Base-by-base conservation (phyloP, 179 eudicot genomes). In the Sideroxylon spinosum region DNA sequence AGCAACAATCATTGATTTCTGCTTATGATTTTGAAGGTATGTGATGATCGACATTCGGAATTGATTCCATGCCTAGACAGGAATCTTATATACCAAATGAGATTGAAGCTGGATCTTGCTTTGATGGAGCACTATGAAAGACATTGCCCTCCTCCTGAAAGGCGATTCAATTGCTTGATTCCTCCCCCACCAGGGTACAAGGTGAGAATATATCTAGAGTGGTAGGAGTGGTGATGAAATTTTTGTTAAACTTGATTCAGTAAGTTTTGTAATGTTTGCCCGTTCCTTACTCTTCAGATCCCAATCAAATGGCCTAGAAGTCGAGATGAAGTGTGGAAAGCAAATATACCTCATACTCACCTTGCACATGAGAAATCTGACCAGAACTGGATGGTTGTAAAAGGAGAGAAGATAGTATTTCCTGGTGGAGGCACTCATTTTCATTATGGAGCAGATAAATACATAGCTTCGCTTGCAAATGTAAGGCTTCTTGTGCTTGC, bases 341-440 rank as follows among this genome's bases (percentile, higher is more conserved):
- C 98, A 82, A 95, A 95, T 81, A 93, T 95, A 71, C 99, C 99
- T 78, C 99, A 95, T 77, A 95, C 99, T 78, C 99, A 95, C 88
- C 97, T 95, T 83, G 99, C 99, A 71, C 90, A 91, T 29, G 99
- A 95, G 85, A 93, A 95, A 84, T 95, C 99, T 76, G 99, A 95
- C 86, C 99, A 95, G 75, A 95, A 93, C 75, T 95, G 99, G 99
- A 95, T 95, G 99, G 95, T 95, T 87, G 99, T 88, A 68, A 95
- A 91, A 84, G 97, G 92, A 78, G 97, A 95, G 56, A 93, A 89
- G 83, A 95, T 95, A 23, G 75, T 82, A 44, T 95, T 95, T 83
- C 99, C 99, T 68, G 99, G 99, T 26, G 99, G 99, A 78, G 99
- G 99, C 78, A 95, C 99, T 74, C 99, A 95, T 79, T 95, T 95